phyloP scores from a whole-genome alignment of 176 grass and related monocot genomes.

The Triticum turgidum region DNA sequence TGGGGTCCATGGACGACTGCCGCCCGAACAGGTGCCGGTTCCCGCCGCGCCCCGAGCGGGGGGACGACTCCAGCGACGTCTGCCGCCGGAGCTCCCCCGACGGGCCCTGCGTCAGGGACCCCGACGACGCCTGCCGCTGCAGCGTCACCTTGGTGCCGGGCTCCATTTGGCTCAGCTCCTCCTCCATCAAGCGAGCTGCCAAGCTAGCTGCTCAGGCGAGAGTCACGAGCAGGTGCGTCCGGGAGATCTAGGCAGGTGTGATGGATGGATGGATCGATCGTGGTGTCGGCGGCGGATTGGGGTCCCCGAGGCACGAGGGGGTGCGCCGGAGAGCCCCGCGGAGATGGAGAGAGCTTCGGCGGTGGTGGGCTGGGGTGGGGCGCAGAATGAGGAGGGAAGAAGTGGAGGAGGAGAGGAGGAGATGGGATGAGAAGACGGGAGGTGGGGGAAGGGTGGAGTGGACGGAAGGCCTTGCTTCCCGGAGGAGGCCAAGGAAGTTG shows the following conservation, averaged over 20 bases:
- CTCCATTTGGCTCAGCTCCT: conserved; percentile 26
- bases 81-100: conserved; percentile 57
- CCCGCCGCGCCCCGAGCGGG: conserved; percentile 39
- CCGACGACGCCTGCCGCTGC: conserved; percentile 73
- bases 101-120: conserved; percentile 50
- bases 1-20: conserved; percentile 92
- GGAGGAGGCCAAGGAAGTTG: not conserved
- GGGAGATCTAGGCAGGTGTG: not conserved
- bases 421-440: conserved; percentile 21
- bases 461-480: conserved; percentile 35
- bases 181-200: not conserved
- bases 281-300: conserved; percentile 1
- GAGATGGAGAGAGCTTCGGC: conserved; percentile 26
- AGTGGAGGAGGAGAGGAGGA: conserved; percentile 7
- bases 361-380: not conserved
- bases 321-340: conserved; percentile 56
- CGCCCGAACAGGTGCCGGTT: conserved; percentile 71
- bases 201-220: not conserved
- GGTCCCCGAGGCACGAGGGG: conserved; percentile 54
- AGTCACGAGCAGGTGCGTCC: not conserved
- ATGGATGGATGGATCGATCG: not conserved
- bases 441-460: conserved; percentile 18
- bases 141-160: conserved; percentile 48
- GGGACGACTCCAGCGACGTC: conserved; percentile 66
- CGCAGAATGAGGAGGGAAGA: conserved; percentile 17